Base-by-base conservation (phyloP, 768 basidiomycete species). In the Amanita jacksonii region DNA sequence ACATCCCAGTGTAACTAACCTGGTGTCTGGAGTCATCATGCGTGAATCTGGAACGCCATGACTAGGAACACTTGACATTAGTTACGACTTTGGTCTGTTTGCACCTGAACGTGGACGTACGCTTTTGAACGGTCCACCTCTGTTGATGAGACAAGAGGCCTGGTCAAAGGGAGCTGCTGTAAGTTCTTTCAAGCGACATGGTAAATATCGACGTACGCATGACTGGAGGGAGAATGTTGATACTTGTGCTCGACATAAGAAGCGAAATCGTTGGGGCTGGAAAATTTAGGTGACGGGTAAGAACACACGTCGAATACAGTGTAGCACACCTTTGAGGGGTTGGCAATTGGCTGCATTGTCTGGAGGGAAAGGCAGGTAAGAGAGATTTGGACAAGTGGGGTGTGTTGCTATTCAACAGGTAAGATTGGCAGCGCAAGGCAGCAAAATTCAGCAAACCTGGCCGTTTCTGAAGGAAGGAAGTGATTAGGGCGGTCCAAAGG, bases 271-370 rank as follows among this genome's bases (percentile, higher is more conserved):
- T 40, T 44, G 12, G 50, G 50, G 37, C 50, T 51, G 15, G 39
- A 47, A 15, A 25, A 13, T 19, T 19, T 12, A 22, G 16, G 45
- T 16, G 41, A 24, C 38, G 38, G 46, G 28, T 47, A 51, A 41
- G 51, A 46, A 33, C 15, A 16, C 25, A 40, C 15, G 23, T 25
- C 38, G n/a, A 16, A 18, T 20, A 31, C 4, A 18, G 32, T 38
- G 25, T 12, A 30, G 31, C 55, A 48, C 28, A 59, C 61, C 61
- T 61, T 41, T 65, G 64, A 16, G 65, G 65, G 16, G 65, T 67
- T 22, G 64, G 64, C 27, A 67, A 52, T 42, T 66, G 64, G 27
- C 49, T 59, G 46, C 56, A 58, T 28, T 52, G 56, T 27, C 52
- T 57, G 12, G 56, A 38, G 13, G 57, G 46, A 43, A 57, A 58